Evolutionary conservation across 129 eudicot species (phyloP), one percentile per base, ranked within the genome.

Genomic region (Calendula officinalis): DNA sequence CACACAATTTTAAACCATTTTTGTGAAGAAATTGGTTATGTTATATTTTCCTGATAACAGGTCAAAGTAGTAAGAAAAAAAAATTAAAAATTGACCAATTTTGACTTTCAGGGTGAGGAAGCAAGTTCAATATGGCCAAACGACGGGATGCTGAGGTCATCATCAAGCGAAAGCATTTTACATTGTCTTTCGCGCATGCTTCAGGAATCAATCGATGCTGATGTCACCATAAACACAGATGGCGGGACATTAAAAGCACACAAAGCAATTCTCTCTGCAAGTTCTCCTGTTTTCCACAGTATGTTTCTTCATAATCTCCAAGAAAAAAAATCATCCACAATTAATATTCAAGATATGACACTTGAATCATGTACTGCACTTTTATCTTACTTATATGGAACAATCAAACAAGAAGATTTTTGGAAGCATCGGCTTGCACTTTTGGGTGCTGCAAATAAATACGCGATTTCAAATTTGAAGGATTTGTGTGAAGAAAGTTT

Each of bases 221-320:
- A 91, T 49, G 90, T 91, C 70, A 84, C 85, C 70, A 84, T 91
- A 71, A 84, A 75, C 67, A 78, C 94, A 4, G 67, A 79, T 3
- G 84, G 84, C n/a, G 95, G 94, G 3, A 54, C 52, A 3, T 63
- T 87, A 10, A 73, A 38, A 36, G 89, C 94, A 16, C 97, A 91
- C 78, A 84, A 80, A 44, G 95, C 97, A 3, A 76, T 87, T 16
- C 97, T 91, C 9, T 77, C 97, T 4, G 83, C 95, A 49, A 81
- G 95, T 38, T 90, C 97, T 30, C 89, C 97, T 0, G 95, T 90
- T 51, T 90, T 90, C 69, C 70, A 77, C n/a, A 86, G 97, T 77
- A 90, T 90, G 97, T 90, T 90, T 68, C 53, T 60, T 3, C 95
- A 86, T 70, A 50, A 87, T 49, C 89, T 90, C 76, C 83, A 77